Base-by-base conservation (phyloP, 1,284 basidiomycete species). In the Anthracocystis panici-leucophaei region DNA sequence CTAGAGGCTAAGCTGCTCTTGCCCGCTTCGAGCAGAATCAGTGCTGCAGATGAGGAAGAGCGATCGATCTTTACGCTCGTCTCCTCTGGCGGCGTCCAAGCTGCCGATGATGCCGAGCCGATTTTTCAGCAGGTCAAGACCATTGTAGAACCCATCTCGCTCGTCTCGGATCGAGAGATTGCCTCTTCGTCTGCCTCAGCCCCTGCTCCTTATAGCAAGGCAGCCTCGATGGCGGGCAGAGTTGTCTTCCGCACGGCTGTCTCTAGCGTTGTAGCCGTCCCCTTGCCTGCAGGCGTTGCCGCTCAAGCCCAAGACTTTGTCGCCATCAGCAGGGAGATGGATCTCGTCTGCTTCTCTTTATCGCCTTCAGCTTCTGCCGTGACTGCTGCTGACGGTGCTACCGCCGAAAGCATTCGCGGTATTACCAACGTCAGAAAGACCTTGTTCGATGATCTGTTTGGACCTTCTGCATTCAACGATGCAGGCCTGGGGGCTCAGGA, bases 401-500 rank as follows among this genome's bases (percentile, higher is more conserved):
- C 66, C 18, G 71, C 77, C 11, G 66, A 57, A 38, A 61, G 71
- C 38, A 68, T 93, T 48, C 88, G 92, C 20, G 91, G 90, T 21
- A 88, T 93, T 64, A 91, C 91, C 2, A 85, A 89, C 14, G 86
- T 88, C 29, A 92, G 91, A 65, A 88, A 88, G 69, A 91, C 92
- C 16, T 85, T 95, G 7, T 93, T 94, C 85, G 91, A 93, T 79
- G 93, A 94, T 79, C 91, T 94, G 67, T 94, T 94, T 79, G 93
- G 93, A 51, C 87, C 88, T 61, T 89, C 91, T 42, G 45, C 68
- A 20, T 67, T 76, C 90, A 90, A 12, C 21, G 54, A 66, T n/a
- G 60, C 62, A 10, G 57, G 53, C 18, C 61, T 50, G 16, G 51
- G 58, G 16, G 57, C 48, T 2, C 51, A 51, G 14, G 59, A 67